phyloP scores from a whole-genome alignment of 306 rosid genomes.

The Casuarina glauca region DNA sequence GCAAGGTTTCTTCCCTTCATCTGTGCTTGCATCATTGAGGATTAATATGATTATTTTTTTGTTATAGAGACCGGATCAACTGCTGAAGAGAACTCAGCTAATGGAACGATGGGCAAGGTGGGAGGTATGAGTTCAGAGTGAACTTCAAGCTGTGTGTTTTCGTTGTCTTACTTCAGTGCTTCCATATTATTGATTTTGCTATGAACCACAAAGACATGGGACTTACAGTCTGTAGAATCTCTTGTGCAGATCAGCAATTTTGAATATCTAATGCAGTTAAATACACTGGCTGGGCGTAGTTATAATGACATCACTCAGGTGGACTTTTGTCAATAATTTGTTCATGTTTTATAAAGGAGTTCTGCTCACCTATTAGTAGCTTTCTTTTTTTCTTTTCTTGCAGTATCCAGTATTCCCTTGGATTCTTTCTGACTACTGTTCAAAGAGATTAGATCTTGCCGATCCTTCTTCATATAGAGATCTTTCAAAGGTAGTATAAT shows the following conservation, averaged over 20 bases:
- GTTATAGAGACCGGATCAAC: slow-evolving; percentile 90
- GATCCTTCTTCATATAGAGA: slow-evolving; percentile 87
- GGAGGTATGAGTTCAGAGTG: slow-evolving; percentile 68
- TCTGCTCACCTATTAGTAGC: slow-evolving; percentile 28
- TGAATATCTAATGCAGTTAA: slow-evolving; percentile 97
- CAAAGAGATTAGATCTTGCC: slow-evolving; percentile 79
- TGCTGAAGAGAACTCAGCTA: slow-evolving; percentile 88
- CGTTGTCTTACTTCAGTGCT: background rate
- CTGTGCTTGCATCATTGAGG: background rate
- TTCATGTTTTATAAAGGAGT: slow-evolving; percentile 21
- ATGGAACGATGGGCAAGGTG: slow-evolving; percentile 99
- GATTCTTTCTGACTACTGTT: slow-evolving; percentile 93
- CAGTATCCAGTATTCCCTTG: slow-evolving; percentile 99
- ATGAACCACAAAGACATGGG: background rate
- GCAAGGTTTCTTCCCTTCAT: slow-evolving; percentile 5
- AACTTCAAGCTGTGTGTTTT: background rate
- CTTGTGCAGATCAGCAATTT: slow-evolving; percentile 95
- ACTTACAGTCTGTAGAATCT: slow-evolving; percentile 24
- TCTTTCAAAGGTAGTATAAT: slow-evolving; percentile 76
- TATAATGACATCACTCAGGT: slow-evolving; percentile 99
- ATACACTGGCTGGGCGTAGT: slow-evolving; percentile 97
- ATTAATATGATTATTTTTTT: slow-evolving; percentile 27
- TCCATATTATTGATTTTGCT: background rate
- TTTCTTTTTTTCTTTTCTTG: slow-evolving; percentile 27
- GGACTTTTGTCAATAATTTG: slow-evolving; percentile 30